Evolutionary conservation across 2,329 filamentous ascomycete species (phyloP), one percentile per base, ranked within the genome.

Genomic region (Aspergillus nomiae): DNA sequence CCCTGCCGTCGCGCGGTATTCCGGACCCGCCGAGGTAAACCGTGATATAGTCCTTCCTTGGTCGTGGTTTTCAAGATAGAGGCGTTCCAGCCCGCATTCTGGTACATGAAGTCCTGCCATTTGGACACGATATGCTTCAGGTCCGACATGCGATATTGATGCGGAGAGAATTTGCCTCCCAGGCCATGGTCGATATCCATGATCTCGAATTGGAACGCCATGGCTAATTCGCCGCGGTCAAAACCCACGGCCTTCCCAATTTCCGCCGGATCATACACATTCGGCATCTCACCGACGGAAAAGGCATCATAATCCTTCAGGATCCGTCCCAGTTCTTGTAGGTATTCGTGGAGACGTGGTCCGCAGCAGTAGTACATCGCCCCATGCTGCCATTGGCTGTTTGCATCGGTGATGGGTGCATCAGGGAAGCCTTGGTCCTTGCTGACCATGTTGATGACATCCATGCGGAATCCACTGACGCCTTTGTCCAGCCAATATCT

Each of bases 401-500:
- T 41, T n/a, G 38, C 87, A 74, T 74, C 48, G 75, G 74, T 70
- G 38, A 72, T 76, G 61, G 26, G 81, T 6, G 73, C 77, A 48
- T 81, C 77, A 3, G 83, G 84, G 59, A 87, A 85, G 1, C 78
- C 78, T 2, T 82, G 82, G 0, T 82, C 82, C 71, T 91, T 91
- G 71, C 85, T 88, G 71, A 90, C 89, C 77, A 89, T 84, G 75
- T 91, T 91, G 75, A 91, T 89, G 0, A 89, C 88, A 70, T 92
- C 89, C 75, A 91, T 84, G n/a, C 89, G 84, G 79, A 91, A 92
- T 3, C 89, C 89, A 54, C 89, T 86, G 0, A 91, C 87, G 5
- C 90, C 91, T 34, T 86, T 85, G 53, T 90, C 81, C 0, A 94
- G 84, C 92, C 92, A 95, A 73, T 93, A 94, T 34, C 85, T 84